Evolutionary conservation across 2,329 filamentous ascomycete genomes (phyloP).

Genomic region (Chaetomium sp.): DNA sequence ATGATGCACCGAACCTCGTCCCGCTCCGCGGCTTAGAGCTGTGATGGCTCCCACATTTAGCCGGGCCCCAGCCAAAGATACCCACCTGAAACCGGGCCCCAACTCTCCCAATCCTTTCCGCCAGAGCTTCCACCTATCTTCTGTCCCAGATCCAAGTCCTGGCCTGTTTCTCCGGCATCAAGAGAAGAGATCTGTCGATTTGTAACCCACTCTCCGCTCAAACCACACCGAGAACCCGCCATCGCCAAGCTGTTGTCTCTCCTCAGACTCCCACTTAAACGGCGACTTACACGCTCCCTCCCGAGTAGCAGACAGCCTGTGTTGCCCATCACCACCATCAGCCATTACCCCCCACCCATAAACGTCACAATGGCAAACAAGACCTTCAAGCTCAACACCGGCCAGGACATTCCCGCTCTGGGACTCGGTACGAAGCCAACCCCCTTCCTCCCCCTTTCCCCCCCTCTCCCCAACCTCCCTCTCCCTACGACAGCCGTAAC

Average conservation of each 20-base stretch:
- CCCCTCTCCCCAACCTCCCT: conserved; percentile 9
- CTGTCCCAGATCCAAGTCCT: not conserved
- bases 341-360: not conserved
- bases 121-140: conserved; percentile 17
- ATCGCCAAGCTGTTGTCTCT: conserved; percentile 13
- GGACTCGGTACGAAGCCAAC: conserved; percentile 55
- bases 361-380: conserved; percentile 53
- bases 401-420: conserved; percentile 63
- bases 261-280: not conserved
- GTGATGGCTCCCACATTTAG: conserved; percentile 26
- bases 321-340: not conserved
- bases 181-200: conserved; percentile 9
- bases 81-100: conserved; percentile 22
- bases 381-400: conserved; percentile 66
- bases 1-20: conserved; percentile 20
- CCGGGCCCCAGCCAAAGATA: conserved; percentile 19
- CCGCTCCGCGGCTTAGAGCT: conserved; percentile 11
- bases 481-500: conserved; percentile 9
- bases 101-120: not conserved
- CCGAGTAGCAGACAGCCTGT: not conserved
- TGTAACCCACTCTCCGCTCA: not conserved
- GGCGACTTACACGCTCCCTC: not conserved
- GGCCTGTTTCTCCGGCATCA: conserved; percentile 3
- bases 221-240: not conserved
- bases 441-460: not conserved